Evolutionary conservation across 1,284 basidiomycete species (phyloP), one percentile per base, ranked within the genome.

Genomic region (Boletus smithii): DNA sequence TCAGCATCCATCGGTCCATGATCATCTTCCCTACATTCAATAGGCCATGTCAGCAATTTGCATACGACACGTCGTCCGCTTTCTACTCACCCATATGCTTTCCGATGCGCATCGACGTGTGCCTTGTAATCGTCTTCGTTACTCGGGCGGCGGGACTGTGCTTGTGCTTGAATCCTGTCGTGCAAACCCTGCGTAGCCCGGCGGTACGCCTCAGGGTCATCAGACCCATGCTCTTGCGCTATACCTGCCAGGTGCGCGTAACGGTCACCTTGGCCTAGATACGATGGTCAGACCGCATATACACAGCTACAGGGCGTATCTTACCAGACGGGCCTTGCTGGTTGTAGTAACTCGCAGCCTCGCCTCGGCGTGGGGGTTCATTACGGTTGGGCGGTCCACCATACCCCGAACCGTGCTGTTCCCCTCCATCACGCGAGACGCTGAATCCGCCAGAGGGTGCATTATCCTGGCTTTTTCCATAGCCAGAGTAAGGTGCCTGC

Each of bases 81-180:
- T 11, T 26, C 24, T 9, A 49, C 67, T 49, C 36, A 69, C 63
- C 51, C 63, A 29, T 66, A 69, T 20, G 67, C 67, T 30, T 67
- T 66, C 6, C 42, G 49, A 23, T 66, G 66, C 10, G 63, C 60
- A 16, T 61, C 56, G 1, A 57, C 44, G 0, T 63, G 66, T 2
- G 51, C 10, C 8, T 43, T 46, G 40, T 50, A 32, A 0, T 47
- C 44, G 6, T 51, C 51, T 0, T 51, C 49, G 3, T 54, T 34
- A 2, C 24, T 31, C 31, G 22, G 26, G 20, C 27, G 42, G n/a
- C 37, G 43, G 42, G 48, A 42, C 42, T 50, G 47, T 11, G 39
- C 29, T n/a, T 51, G 46, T 3, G 49, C 37, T 34, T 63, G 51
- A 23, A 58, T 53, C 34, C n/a, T 58, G 18, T 54, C 54, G 0